Percentiles rank a stretch among this genome's conserved stretches.
Conservation (phyloP, 2,329 filamentous ascomycete genomes). For the Sporothrix globosa region DNA sequence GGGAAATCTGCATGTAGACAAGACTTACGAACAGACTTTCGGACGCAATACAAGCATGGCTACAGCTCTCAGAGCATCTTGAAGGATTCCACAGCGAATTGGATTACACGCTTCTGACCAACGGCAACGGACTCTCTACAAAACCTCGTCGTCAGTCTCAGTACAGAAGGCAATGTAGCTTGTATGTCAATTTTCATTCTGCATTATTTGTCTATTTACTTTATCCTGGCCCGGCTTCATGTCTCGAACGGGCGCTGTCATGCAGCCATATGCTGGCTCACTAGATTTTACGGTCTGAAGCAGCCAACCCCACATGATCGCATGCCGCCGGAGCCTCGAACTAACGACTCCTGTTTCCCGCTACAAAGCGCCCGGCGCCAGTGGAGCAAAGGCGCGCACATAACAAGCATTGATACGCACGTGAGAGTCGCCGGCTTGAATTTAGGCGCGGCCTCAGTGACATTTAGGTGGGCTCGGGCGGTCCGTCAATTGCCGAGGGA, state of each 20-base stretch:
- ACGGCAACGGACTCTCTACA: neutral
- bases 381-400: neutral
- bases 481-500: slow-evolving; percentile 14
- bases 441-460: neutral
- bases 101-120: slow-evolving; percentile 10
- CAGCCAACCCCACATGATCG: neutral
- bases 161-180: neutral
- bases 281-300: neutral
- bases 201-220: neutral
- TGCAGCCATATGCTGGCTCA: too few relatives aligned
- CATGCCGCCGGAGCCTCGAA: neutral
- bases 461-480: neutral
- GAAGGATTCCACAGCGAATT: neutral
- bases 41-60: too few relatives aligned
- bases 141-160: too few relatives aligned
- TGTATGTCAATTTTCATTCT: neutral
- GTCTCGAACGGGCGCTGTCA: too few relatives aligned
- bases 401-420: neutral
- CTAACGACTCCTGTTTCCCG: neutral
- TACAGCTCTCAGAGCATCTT: too few relatives aligned
- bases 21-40: too few relatives aligned
- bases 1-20: too few relatives aligned
- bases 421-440: slow-evolving; percentile 2
- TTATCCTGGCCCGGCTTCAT: too few relatives aligned
- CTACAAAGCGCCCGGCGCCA: neutral